Conservation (phyloP, 1,139 yeast species). For the Candida sp. region DNA sequence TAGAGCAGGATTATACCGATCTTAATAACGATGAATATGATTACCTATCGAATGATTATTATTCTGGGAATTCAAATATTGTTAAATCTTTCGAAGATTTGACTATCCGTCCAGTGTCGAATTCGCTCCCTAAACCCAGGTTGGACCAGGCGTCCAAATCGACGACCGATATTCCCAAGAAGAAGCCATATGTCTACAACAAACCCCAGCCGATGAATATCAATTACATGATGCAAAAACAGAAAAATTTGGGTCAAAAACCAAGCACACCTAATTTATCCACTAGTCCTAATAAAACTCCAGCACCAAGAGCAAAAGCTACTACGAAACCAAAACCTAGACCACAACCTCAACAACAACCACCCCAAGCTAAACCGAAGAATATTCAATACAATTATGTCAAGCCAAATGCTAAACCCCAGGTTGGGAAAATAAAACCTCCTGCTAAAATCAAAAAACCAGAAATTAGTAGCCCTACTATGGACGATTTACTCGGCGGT, state of each 20-base stretch:
- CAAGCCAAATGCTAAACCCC: slow-evolving; percentile 3
- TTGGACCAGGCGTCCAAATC: slow-evolving; percentile 4
- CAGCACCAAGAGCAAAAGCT: slow-evolving; percentile 14
- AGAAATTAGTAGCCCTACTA: slow-evolving; percentile 14
- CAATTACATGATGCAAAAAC: slow-evolving; percentile 28
- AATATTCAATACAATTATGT: slow-evolving; percentile 5
- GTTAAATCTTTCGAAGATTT: slow-evolving; percentile 16
- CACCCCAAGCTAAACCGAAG: slow-evolving; percentile 13
- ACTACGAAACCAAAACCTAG: slow-evolving; percentile 6
- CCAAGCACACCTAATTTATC: slow-evolving; percentile 1
- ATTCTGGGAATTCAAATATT: slow-evolving; percentile 1
- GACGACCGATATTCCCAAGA: slow-evolving; percentile 6
- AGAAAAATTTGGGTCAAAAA: slow-evolving; percentile 14
- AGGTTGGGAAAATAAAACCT: slow-evolving; percentile 4
- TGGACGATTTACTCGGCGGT: slow-evolving; percentile 26
- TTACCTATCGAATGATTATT: slow-evolving; percentile 7
- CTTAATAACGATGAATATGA: slow-evolving; percentile 20
- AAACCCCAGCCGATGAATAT: slow-evolving; percentile 43
- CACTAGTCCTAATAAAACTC: slow-evolving; percentile 5
- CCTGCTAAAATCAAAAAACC: slow-evolving; percentile 6
- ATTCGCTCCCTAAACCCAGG: slow-evolving; percentile 10
- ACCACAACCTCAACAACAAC: slow-evolving; percentile 9
- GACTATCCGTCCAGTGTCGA: slow-evolving; percentile 14
- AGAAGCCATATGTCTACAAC: slow-evolving; percentile 30
- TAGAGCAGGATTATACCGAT: slow-evolving; percentile 29